These are phyloP conservation scores for Apiospora saccharicola DNA, from an alignment of 2,329 filamentous ascomycete species.

Conservation along the genomic window DNA sequence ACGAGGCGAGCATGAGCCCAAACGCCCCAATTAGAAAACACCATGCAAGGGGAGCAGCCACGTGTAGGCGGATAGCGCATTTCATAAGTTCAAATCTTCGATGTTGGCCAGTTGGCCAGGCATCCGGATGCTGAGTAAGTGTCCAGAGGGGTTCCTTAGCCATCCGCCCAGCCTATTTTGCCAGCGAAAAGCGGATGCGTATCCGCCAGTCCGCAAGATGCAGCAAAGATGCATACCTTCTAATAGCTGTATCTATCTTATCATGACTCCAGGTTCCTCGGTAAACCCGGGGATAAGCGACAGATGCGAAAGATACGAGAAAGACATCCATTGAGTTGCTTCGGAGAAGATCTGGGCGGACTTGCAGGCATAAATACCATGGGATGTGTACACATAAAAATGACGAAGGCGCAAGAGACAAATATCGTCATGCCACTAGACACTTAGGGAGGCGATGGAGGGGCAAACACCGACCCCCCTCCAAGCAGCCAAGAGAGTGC, in stretches of 20 bases:
- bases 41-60: conserved; percentile 14
- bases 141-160: neutral
- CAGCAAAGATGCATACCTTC: neutral
- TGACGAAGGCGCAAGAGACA: neutral
- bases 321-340: neutral
- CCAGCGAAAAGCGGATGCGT: neutral
- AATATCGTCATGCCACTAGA: neutral
- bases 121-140: conserved; percentile 1
- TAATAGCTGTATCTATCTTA: neutral
- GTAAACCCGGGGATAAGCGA: neutral
- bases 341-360: neutral
- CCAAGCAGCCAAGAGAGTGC: neutral
- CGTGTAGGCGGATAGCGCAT: neutral
- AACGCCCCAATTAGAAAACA: neutral
- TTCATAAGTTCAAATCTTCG: neutral
- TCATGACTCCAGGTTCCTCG: neutral
- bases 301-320: neutral
- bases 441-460: neutral
- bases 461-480: neutral
- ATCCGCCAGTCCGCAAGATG: neutral
- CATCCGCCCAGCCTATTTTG: neutral
- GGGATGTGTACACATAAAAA: neutral
- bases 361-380: neutral
- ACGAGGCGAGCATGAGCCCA: neutral
- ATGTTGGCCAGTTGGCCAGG: neutral